Conservation (phyloP, 371 early-diverging fungal genomes). For the Mucor saturninus region DNA sequence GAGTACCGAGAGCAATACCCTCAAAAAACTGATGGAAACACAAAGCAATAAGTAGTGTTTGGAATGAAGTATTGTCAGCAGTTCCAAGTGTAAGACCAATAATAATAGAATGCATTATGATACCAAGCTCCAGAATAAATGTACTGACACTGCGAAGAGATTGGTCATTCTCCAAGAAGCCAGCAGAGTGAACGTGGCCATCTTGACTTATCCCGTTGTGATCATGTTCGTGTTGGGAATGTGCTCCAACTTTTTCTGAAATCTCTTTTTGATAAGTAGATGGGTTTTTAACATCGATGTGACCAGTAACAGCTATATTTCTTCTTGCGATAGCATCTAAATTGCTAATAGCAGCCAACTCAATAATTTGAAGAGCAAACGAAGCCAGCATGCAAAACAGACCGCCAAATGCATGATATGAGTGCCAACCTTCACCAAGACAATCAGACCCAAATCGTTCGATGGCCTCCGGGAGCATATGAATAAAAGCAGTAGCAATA, state of each 20-base stretch:
- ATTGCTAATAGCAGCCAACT: slow-evolving; percentile 36
- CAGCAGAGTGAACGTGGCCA: slow-evolving; percentile 56
- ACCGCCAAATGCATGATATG: slow-evolving; percentile 45
- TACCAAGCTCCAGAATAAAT: slow-evolving; percentile 78
- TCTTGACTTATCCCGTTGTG: slow-evolving; percentile 31
- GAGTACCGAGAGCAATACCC: slow-evolving; percentile 82
- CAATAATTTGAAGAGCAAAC: slow-evolving; percentile 38
- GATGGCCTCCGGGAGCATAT: slow-evolving; percentile 58
- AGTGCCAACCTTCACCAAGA: slow-evolving; percentile 38
- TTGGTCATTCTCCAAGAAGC: slow-evolving; percentile 40
- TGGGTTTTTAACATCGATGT: neutral
- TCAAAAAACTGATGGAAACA: slow-evolving; percentile 91
- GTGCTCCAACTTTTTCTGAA: slow-evolving; percentile 1
- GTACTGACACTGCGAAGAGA: slow-evolving; percentile 44
- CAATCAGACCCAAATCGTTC: slow-evolving; percentile 41
- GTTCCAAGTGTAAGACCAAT: slow-evolving; percentile 76
- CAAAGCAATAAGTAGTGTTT: slow-evolving; percentile 72
- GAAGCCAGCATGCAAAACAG: slow-evolving; percentile 46
- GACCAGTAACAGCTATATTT: slow-evolving; percentile 2
- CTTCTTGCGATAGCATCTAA: slow-evolving; percentile 21
- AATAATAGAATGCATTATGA: slow-evolving; percentile 79
- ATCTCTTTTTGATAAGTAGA: neutral
- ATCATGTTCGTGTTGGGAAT: slow-evolving; percentile 20
- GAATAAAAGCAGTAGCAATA: slow-evolving; percentile 79
- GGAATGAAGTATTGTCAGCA: slow-evolving; percentile 28